These are phyloP conservation scores for Wickerhamiella slavikovae DNA, from an alignment of 805 yeast genomes.

Conservation along the genomic window DNA sequence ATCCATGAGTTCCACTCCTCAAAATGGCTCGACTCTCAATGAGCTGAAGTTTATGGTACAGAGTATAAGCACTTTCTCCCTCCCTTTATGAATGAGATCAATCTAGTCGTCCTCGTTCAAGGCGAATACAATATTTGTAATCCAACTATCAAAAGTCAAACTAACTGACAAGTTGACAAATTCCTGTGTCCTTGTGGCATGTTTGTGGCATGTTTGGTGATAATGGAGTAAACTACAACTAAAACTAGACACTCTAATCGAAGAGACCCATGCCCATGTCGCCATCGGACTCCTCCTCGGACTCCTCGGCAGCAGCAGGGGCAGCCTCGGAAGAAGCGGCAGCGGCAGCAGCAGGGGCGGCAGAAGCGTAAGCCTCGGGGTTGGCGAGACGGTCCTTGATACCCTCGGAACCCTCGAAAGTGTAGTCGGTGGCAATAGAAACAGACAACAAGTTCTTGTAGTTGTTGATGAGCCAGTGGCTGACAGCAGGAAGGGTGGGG, in stretches of 20 bases:
- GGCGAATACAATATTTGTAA: too few species aligned
- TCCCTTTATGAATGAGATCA: too few species aligned
- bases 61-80: too few species aligned
- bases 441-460: constrained; percentile 97
- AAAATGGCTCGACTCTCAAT: too few species aligned
- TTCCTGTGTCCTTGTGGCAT: too few species aligned
- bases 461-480: constrained; percentile 96
- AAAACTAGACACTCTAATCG: constrained; percentile 36
- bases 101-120: too few species aligned
- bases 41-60: too few species aligned
- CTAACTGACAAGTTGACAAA: too few species aligned
- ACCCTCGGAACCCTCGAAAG: constrained; percentile 97
- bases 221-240: too few species aligned
- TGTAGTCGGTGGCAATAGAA: constrained; percentile 96
- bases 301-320: constrained; percentile 56
- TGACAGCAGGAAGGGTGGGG: constrained; percentile 99
- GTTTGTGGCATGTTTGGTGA: too few species aligned
- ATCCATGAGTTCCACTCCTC: too few species aligned
- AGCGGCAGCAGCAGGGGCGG: constrained; percentile 94
- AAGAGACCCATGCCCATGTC: constrained; percentile 94
- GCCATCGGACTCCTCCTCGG: constrained; percentile 34
- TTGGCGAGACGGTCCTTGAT: constrained; percentile 98
- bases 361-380: constrained; percentile 99
- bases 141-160: too few species aligned
- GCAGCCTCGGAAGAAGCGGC: constrained; percentile 38